These are phyloP conservation scores for Caloboletus firmus DNA, from an alignment of 1,284 basidiomycete species.

Conservation along the genomic window DNA sequence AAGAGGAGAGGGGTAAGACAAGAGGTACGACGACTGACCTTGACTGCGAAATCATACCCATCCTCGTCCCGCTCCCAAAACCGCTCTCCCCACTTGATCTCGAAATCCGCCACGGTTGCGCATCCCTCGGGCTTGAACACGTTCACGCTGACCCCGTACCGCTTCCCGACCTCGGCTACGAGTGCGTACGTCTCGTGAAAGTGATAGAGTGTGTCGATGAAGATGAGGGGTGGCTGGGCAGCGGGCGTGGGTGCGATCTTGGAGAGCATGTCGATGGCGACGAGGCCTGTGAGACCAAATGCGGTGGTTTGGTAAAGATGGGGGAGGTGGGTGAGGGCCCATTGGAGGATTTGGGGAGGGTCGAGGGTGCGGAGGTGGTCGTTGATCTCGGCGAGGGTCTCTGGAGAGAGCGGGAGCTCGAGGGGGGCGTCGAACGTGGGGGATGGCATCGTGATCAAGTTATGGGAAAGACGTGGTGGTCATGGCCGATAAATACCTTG, in stretches of 20 bases:
- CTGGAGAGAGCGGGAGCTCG: slow-evolving; percentile 61
- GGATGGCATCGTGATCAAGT: slow-evolving; percentile 11
- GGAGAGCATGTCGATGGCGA: slow-evolving; percentile 89
- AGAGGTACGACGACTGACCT: slow-evolving; percentile 51
- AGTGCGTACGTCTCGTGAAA: slow-evolving; percentile 92
- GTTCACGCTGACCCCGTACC: slow-evolving; percentile 74
- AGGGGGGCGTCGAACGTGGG: slow-evolving; percentile 47
- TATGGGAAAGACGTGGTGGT: neutral
- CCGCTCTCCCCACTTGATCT: slow-evolving; percentile 75
- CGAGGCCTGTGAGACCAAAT: slow-evolving; percentile 90
- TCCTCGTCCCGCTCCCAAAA: slow-evolving; percentile 91
- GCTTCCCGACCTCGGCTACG: slow-evolving; percentile 75
- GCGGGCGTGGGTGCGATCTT: slow-evolving; percentile 59
- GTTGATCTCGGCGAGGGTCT: slow-evolving; percentile 72
- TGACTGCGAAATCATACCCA: slow-evolving; percentile 91
- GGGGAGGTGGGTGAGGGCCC: slow-evolving; percentile 82
- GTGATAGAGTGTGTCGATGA: slow-evolving; percentile 96
- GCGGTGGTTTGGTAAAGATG: slow-evolving; percentile 88
- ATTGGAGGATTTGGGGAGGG: slow-evolving; percentile 80
- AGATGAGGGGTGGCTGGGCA: slow-evolving; percentile 69
- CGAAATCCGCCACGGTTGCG: slow-evolving; percentile 73
- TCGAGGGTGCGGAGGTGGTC: slow-evolving; percentile 62
- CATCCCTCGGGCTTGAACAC: slow-evolving; percentile 82
- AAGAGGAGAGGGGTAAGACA: neutral
- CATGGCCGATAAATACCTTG: neutral